A percentile compares a stretch with the other conserved stretches of the same genome.
These are phyloP conservation scores for Populus hybrid DNA, from an alignment of 441 rosid genomes.

Conservation along the genomic window DNA sequence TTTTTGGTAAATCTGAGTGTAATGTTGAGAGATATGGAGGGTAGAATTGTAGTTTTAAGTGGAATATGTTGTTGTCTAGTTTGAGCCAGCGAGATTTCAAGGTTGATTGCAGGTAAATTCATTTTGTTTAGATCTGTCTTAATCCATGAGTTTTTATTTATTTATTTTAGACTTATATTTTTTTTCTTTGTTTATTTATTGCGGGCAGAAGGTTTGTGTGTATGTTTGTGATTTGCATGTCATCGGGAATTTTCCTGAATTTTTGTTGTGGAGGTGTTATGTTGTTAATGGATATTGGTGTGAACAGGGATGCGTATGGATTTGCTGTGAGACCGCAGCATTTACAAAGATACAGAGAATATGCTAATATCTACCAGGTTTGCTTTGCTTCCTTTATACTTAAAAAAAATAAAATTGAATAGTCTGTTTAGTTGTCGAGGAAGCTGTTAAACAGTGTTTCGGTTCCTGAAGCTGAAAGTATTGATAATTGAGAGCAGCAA, in stretches of 20 bases:
- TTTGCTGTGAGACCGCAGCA: constrained; percentile 93
- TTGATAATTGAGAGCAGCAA: neutral
- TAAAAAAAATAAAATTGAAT: neutral
- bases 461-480: neutral
- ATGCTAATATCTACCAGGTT: constrained; percentile 97
- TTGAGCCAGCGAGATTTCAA: constrained; percentile 26
- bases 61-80: constrained; percentile 23
- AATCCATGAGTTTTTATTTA: neutral
- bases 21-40: constrained; percentile 17
- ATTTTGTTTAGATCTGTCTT: neutral
- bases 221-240: neutral
- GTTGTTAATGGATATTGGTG: constrained; percentile 18
- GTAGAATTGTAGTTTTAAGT: constrained; percentile 16
- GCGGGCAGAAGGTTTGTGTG: neutral
- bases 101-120: constrained; percentile 26
- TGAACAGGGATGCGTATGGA: constrained; percentile 95
- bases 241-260: constrained; percentile 3
- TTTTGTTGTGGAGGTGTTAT: neutral
- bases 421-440: neutral
- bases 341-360: no score
- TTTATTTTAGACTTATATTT: neutral
- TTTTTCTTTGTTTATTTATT: neutral
- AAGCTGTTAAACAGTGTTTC: neutral
- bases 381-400: neutral
- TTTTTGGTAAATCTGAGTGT: constrained; percentile 3